A percentile compares a stretch with the other conserved stretches of the same genome.
phyloP scores from a whole-genome alignment of 1,139 yeast genomes.

The Saccharomycopsis hybrid region DNA sequence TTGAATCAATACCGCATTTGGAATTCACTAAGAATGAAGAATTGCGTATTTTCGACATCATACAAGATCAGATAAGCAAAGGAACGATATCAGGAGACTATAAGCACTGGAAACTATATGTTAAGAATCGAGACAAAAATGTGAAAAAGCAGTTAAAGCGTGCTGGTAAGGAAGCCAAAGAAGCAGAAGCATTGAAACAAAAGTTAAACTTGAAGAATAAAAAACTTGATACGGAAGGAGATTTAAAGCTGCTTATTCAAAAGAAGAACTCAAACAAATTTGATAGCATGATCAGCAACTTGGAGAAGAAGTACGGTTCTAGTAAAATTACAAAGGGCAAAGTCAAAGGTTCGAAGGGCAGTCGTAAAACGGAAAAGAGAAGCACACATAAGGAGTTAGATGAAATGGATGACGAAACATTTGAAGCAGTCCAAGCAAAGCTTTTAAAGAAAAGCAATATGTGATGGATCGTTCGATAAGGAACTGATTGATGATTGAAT shows the following conservation, averaged over 20 bases:
- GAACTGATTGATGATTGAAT: too few species aligned
- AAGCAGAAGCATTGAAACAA: conserved; percentile 57
- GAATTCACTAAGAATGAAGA: conserved; percentile 60
- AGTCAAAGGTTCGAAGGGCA: conserved; percentile 25
- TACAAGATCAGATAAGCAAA: conserved; percentile 37
- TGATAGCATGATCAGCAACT: conserved; percentile 41
- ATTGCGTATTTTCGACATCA: conserved; percentile 47
- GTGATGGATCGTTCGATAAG: too few species aligned
- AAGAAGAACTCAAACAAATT: conserved; percentile 36
- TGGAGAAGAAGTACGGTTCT: conserved; percentile 48
- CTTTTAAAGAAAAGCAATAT: conserved; percentile 16
- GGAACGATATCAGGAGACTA: conserved; percentile 26
- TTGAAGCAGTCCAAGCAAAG: conserved; percentile 33
- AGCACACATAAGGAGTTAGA: conserved; percentile 28
- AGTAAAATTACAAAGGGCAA: conserved; percentile 25
- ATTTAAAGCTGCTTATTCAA: conserved; percentile 46
- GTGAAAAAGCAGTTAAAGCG: conserved; percentile 41
- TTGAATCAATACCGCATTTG: conserved; percentile 73
- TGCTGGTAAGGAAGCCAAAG: conserved; percentile 55
- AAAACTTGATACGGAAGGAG: conserved; percentile 34
- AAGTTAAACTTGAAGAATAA: conserved; percentile 38
- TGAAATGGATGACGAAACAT: conserved; percentile 34
- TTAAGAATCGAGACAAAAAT: conserved; percentile 39
- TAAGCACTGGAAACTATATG: conserved; percentile 49
- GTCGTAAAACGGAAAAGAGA: conserved; percentile 6